Evolutionary conservation across 306 rosid species (phyloP), one percentile per base, ranked within the genome.

Genomic region (Glycine tomentella): DNA sequence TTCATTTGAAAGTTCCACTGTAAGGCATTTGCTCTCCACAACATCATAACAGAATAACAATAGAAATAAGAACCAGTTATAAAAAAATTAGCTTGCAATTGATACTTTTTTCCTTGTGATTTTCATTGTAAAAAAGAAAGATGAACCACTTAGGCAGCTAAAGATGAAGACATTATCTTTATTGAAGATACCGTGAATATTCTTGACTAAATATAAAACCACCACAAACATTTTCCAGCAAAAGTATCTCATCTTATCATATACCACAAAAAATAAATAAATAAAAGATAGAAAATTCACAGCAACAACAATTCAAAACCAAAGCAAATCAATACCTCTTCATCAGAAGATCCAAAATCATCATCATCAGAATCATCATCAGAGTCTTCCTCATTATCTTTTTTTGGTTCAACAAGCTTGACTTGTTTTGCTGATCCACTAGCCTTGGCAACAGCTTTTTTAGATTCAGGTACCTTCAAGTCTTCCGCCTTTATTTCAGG

Each of bases 351-450:
- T 46, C 50, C 92, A 16, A 12, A 17, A 0, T 84, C 90, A 2
- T 82, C 90, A 4, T 84, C 90, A 69, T 84, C 92, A 46, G 82
- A 78, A 0, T 79, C 90, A 3, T 85, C 89, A 17, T 86, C 90
- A 17, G 91, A 86, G 0, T 79, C 93, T 0, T 85, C 90, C 12
- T 79, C 88, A 0, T 75, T 80, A 1, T 78, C 90, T 57, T 90
- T 89, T 80, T 69, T 87, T 4, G 92, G 94, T 3, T 86, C 95
- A 48, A 83, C 78, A 72, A 88, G 80, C 61, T 90, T 95, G 7
- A 80, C 96, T 9, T 89, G 81, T 74, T 91, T 93, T 31, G 77
- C 85, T 15, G 89, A 12, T 9, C 87, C 49, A 74, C 78, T 83
- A 15, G 59, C 74, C 74, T 86, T 91, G 25, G 81, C 82, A 81